A percentile compares a stretch with the other conserved stretches of the same genome.
phyloP scores from a whole-genome alignment of 202 grass and related monocot species.

The Panicum virgatum region DNA sequence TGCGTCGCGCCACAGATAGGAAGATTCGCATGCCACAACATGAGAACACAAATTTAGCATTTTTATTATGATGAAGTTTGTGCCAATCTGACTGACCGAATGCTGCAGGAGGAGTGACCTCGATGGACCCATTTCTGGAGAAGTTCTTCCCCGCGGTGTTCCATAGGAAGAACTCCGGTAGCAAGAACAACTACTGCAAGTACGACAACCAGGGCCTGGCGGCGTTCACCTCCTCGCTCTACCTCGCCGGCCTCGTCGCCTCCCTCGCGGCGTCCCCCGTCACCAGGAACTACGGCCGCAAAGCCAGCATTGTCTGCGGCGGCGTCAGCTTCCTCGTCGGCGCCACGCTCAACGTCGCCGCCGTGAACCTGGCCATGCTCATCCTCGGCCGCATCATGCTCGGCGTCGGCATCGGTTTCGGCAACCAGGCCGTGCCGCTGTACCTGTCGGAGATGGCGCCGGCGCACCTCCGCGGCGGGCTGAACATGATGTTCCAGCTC shows the following conservation, averaged over 20 bases:
- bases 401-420: conserved; percentile 86
- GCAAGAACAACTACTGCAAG: conserved; percentile 94
- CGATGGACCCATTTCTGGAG: conserved; percentile 91
- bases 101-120: conserved; percentile 76
- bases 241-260: conserved; percentile 79
- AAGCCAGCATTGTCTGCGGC: conserved; percentile 82
- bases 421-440: conserved; percentile 86
- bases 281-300: conserved; percentile 81
- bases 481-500: conserved; percentile 99
- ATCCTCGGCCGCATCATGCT: conserved; percentile 92
- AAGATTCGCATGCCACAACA: too few species aligned
- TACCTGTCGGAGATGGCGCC: conserved; percentile 86
- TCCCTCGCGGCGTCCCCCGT: conserved; percentile 73
- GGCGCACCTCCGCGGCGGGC: conserved; percentile 74
- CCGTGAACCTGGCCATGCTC: conserved; percentile 75
- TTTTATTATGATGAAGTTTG: too few species aligned
- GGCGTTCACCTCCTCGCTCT: conserved; percentile 91
- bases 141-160: conserved; percentile 90
- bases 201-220: conserved; percentile 87
- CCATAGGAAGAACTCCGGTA: conserved; percentile 57
- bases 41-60: too few species aligned
- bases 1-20: too few species aligned
- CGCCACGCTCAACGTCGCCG: conserved; percentile 70
- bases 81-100: background rate
- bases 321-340: conserved; percentile 85